Conservation (phyloP, 2,329 filamentous ascomycete species). For the Penicillium hordei region DNA sequence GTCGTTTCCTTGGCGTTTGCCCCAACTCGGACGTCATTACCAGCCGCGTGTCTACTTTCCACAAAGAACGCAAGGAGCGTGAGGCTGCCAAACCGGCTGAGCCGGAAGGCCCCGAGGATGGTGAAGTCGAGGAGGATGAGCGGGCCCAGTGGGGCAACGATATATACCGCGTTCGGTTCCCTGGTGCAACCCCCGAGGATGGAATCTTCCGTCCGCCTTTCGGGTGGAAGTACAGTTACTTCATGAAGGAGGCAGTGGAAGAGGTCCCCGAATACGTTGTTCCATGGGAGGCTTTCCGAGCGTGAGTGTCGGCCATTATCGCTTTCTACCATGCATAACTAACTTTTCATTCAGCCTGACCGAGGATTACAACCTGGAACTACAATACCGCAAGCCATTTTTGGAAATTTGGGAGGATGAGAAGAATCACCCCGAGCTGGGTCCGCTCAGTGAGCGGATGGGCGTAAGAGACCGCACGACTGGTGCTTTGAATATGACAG, state of each 20-base stretch:
- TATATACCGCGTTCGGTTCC: constrained; percentile 89
- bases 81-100: constrained; percentile 44
- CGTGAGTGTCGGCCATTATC: constrained; percentile 41
- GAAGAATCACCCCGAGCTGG: constrained; percentile 78
- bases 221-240: constrained; percentile 98
- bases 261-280: constrained; percentile 97
- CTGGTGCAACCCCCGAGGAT: constrained; percentile 75
- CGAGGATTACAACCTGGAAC: constrained; percentile 93
- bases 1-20: constrained; percentile 89
- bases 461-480: constrained; percentile 73
- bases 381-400: constrained; percentile 92
- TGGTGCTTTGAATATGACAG: constrained; percentile 67
- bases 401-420: constrained; percentile 88
- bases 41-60: constrained; percentile 72
- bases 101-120: constrained; percentile 42
- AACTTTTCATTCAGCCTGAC: constrained; percentile 56
- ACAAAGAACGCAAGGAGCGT: constrained; percentile 56
- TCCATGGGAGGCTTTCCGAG: constrained; percentile 96
- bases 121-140: constrained; percentile 60
- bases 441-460: constrained; percentile 92
- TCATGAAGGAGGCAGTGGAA: constrained; percentile 92
- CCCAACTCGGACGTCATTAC: constrained; percentile 94
- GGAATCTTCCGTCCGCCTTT: constrained; percentile 92
- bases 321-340: background rate
- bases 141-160: constrained; percentile 84